These are phyloP conservation scores for Apiotrichum gracile DNA, from an alignment of 1,284 basidiomycete species.

Conservation along the genomic window DNA sequence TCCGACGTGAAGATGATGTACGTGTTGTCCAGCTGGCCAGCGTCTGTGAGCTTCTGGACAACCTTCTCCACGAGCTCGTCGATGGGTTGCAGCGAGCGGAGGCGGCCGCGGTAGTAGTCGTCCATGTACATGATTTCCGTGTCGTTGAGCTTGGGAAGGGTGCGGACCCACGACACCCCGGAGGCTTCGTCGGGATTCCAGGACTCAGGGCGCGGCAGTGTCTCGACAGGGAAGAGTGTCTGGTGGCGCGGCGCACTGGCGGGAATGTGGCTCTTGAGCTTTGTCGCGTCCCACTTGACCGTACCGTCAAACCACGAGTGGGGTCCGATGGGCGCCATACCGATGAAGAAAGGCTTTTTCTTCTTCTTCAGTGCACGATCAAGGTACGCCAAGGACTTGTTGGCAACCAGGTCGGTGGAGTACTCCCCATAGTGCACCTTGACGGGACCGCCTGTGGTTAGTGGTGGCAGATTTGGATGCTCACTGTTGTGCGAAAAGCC, in stretches of 20 bases:
- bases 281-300: background rate
- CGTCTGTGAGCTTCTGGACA: slow-evolving; percentile 26
- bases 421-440: slow-evolving; percentile 18
- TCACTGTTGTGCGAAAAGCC: slow-evolving; percentile 18
- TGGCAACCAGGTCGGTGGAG: slow-evolving; percentile 26
- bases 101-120: slow-evolving; percentile 32
- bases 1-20: slow-evolving; percentile 37
- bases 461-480: background rate
- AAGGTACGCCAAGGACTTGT: slow-evolving; percentile 26
- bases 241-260: slow-evolving; percentile 22
- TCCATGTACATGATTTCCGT: slow-evolving; percentile 33
- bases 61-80: slow-evolving; percentile 37
- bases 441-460: slow-evolving; percentile 16
- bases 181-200: slow-evolving; percentile 28
- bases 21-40: slow-evolving; percentile 33
- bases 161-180: slow-evolving; percentile 33
- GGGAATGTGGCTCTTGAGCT: slow-evolving; percentile 7
- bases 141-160: slow-evolving; percentile 27
- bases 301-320: slow-evolving; percentile 1
- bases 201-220: slow-evolving; percentile 15
- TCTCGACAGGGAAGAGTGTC: slow-evolving; percentile 22
- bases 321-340: slow-evolving; percentile 9
- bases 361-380: slow-evolving; percentile 12
- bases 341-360: slow-evolving; percentile 32
- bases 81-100: slow-evolving; percentile 31